Percentiles rank a stretch among this genome's conserved stretches.
Evolutionary conservation across 1,139 yeast species (phyloP).

Genomic region (Lodderomyces beijingensis): DNA sequence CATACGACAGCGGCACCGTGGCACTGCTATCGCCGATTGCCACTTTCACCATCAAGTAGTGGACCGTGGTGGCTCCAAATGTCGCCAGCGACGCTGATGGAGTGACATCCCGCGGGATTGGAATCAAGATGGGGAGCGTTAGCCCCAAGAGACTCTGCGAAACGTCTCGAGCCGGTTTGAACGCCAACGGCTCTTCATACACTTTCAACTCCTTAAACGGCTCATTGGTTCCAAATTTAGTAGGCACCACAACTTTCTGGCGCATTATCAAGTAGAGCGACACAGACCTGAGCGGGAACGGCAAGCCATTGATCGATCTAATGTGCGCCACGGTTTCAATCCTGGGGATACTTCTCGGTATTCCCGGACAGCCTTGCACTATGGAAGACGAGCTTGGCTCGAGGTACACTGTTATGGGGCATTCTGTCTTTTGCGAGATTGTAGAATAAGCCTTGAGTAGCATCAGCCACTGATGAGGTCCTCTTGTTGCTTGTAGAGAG

Average conservation of each 20-base stretch:
- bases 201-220: slow-evolving; percentile 30
- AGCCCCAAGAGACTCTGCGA: slow-evolving; percentile 43
- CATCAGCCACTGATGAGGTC: no score
- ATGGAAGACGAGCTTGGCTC: slow-evolving; percentile 46
- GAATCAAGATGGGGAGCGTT: slow-evolving; percentile 57
- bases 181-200: slow-evolving; percentile 35
- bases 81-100: slow-evolving; percentile 38
- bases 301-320: slow-evolving; percentile 34
- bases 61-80: slow-evolving; percentile 41
- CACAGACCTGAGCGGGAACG: slow-evolving; percentile 37
- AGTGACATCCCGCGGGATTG: slow-evolving; percentile 51
- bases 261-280: slow-evolving; percentile 33
- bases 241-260: slow-evolving; percentile 36
- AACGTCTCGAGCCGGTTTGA: slow-evolving; percentile 36
- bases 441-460: slow-evolving; percentile 10
- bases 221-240: slow-evolving; percentile 42
- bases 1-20: slow-evolving; percentile 30
- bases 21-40: slow-evolving; percentile 29
- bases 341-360: slow-evolving; percentile 52
- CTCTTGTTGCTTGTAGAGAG: no score
- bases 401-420: slow-evolving; percentile 32
- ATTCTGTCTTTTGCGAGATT: slow-evolving; percentile 9
- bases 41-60: slow-evolving; percentile 32
- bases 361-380: slow-evolving; percentile 62
- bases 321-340: slow-evolving; percentile 41